Percentiles rank a stretch among this genome's conserved stretches.
Conservation (phyloP, 1,284 basidiomycete genomes). For the Melanopsichium pennsylvanicum region DNA sequence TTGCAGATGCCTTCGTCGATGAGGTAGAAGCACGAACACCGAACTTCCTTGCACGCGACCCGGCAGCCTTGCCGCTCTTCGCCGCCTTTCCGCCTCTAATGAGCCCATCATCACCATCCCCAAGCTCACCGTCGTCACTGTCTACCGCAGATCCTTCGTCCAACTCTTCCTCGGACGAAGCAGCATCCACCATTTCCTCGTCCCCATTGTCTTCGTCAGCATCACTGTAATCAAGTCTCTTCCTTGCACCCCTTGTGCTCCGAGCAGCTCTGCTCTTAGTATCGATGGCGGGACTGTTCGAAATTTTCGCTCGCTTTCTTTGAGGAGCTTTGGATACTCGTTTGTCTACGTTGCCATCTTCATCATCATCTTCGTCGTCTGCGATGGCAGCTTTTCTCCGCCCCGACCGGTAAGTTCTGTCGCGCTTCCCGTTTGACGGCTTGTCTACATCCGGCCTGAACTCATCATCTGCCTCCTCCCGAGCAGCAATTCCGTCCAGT, state of each 20-base stretch:
- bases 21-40: not conserved
- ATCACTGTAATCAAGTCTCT: slow-evolving; percentile 12
- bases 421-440: slow-evolving; percentile 22
- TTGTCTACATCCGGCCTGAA: not conserved
- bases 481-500: not conserved
- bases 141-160: slow-evolving; percentile 7
- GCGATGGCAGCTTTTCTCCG: slow-evolving; percentile 10
- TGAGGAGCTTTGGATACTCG: slow-evolving; percentile 6
- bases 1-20: slow-evolving; percentile 2
- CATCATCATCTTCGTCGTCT: slow-evolving; percentile 24
- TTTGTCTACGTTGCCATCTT: not conserved
- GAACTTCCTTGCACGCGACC: slow-evolving; percentile 1
- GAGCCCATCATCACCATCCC: not conserved
- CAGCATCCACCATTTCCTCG: slow-evolving; percentile 28
- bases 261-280: not conserved
- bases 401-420: slow-evolving; percentile 4
- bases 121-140: slow-evolving; percentile 24
- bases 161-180: slow-evolving; percentile 26
- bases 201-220: slow-evolving; percentile 27
- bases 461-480: slow-evolving; percentile 5
- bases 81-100: slow-evolving; percentile 3
- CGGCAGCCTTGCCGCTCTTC: not conserved
- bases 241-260: not conserved
- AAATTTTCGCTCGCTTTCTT: slow-evolving; percentile 24
- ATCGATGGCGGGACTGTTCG: not conserved